A percentile compares a stretch with the other conserved stretches of the same genome.
These are phyloP conservation scores for Platanthera zijinensis DNA, from an alignment of 106 monocot species.

Conservation along the genomic window DNA sequence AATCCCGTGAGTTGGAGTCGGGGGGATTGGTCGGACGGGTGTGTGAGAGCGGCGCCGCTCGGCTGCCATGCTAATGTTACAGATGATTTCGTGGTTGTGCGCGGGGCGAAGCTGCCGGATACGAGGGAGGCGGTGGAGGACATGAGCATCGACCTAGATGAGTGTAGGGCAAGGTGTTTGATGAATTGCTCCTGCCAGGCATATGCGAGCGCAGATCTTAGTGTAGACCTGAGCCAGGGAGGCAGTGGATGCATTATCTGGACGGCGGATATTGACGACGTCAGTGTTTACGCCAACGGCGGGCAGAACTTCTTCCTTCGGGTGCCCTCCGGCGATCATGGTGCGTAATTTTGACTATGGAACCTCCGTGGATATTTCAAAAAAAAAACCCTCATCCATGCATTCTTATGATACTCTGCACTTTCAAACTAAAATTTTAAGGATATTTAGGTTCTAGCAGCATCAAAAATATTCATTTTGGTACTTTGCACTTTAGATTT, in stretches of 20 bases:
- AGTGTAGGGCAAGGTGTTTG: constrained; percentile 31
- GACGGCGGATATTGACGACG: constrained; percentile 27
- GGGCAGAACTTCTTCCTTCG: constrained; percentile 45
- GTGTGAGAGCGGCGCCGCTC: constrained; percentile 12
- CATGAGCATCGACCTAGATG: constrained; percentile 12
- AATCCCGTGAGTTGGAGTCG: constrained; percentile 8
- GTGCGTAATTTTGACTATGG: constrained; percentile 2
- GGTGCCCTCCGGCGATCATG: constrained; percentile 24
- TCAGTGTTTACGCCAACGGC: constrained; percentile 14
- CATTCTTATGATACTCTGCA: no score
- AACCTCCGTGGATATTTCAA: no score
- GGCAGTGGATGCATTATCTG: constrained; percentile 53
- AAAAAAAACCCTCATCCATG: no score
- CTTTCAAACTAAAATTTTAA: no score
- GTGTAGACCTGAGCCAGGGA: not conserved
- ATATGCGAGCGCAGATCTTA: constrained; percentile 31
- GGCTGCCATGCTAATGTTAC: constrained; percentile 24
- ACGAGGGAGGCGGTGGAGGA: constrained; percentile 13
- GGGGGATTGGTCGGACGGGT: constrained; percentile 25
- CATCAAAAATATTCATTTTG: no score
- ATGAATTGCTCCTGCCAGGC: constrained; percentile 54
- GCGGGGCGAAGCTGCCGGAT: constrained; percentile 28
- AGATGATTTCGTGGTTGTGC: constrained; percentile 23
- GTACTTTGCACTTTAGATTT: no score
- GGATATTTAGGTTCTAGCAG: no score